These are phyloP conservation scores for Boletus sp. DNA, from an alignment of 1,284 basidiomycete genomes.

Conservation along the genomic window DNA sequence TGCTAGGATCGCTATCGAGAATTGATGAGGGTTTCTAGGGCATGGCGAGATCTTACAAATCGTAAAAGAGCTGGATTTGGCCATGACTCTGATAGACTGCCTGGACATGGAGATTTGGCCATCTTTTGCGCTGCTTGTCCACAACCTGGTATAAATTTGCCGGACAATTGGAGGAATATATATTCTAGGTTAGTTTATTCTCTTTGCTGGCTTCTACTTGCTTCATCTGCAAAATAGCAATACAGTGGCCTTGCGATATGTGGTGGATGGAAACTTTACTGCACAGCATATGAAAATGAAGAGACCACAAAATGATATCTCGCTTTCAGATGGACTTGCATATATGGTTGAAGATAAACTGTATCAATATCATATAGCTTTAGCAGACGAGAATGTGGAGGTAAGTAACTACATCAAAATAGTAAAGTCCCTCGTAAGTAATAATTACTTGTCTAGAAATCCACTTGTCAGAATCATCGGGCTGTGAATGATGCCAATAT, in stretches of 20 bases:
- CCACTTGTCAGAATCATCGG: not conserved
- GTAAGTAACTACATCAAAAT: not conserved
- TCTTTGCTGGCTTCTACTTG: too few relatives aligned
- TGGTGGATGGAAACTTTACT: not conserved
- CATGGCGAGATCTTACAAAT: constrained; percentile 18
- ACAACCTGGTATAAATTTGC: constrained; percentile 19
- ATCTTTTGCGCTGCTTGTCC: constrained; percentile 21
- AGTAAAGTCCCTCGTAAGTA: too few relatives aligned
- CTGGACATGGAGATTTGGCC: constrained; percentile 10
- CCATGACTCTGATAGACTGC: constrained; percentile 22
- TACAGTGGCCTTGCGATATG: not conserved
- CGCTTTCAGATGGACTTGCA: not conserved
- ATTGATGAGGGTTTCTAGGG: constrained; percentile 12
- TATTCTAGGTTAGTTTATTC: not conserved
- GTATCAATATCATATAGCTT: not conserved
- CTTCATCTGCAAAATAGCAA: not conserved
- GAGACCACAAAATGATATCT: not conserved
- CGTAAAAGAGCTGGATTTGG: constrained; percentile 13
- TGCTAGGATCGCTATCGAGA: constrained; percentile 18
- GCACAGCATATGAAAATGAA: constrained; percentile 1
- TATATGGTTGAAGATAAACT: not conserved
- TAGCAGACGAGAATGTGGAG: not conserved
- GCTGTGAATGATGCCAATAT: not conserved
- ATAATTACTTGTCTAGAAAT: not conserved
- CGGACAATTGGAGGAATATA: not conserved